phyloP scores from a whole-genome alignment of 2,329 filamentous ascomycete genomes.

The Dactylellina haptotyla region DNA sequence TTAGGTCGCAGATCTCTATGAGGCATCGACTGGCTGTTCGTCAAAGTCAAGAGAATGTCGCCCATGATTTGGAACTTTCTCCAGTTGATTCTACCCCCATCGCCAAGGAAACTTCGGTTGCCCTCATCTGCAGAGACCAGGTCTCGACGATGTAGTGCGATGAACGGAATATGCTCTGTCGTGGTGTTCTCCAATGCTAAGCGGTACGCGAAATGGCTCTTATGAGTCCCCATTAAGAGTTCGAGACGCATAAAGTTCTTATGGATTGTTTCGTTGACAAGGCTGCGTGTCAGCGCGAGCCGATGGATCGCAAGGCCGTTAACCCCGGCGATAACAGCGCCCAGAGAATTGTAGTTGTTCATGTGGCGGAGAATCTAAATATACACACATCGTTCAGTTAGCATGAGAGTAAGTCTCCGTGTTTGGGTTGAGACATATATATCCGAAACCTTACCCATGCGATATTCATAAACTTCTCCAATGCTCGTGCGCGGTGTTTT shows the following conservation, averaged over 20 bases:
- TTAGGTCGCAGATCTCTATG: constrained; percentile 65
- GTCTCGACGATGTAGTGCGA: constrained; percentile 88
- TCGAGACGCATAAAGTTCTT: constrained; percentile 89
- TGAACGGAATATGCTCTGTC: constrained; percentile 87
- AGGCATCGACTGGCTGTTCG: constrained; percentile 86
- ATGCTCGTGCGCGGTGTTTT: constrained; percentile 87
- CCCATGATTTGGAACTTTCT: constrained; percentile 97
- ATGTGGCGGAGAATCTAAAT: constrained; percentile 79
- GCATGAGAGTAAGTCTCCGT: no score
- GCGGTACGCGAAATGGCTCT: constrained; percentile 94
- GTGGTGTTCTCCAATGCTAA: constrained; percentile 96
- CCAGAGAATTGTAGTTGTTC: constrained; percentile 97
- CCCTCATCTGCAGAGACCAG: constrained; percentile 92
- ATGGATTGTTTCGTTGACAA: constrained; percentile 76
- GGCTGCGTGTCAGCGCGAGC: constrained; percentile 78
- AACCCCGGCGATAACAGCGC: constrained; percentile 91
- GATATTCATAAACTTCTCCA: constrained; percentile 96
- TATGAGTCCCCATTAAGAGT: constrained; percentile 90
- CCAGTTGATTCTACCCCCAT: constrained; percentile 87
- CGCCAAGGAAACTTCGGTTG: constrained; percentile 83
- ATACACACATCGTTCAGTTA: constrained; percentile 21
- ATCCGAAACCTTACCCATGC: constrained; percentile 68
- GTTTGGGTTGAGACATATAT: constrained; percentile 57
- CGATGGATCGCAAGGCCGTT: constrained; percentile 88
- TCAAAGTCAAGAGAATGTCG: constrained; percentile 87